These are phyloP conservation scores for Pilatotrama ljubarskyi DNA, from an alignment of 768 basidiomycete species.

Conservation along the genomic window DNA sequence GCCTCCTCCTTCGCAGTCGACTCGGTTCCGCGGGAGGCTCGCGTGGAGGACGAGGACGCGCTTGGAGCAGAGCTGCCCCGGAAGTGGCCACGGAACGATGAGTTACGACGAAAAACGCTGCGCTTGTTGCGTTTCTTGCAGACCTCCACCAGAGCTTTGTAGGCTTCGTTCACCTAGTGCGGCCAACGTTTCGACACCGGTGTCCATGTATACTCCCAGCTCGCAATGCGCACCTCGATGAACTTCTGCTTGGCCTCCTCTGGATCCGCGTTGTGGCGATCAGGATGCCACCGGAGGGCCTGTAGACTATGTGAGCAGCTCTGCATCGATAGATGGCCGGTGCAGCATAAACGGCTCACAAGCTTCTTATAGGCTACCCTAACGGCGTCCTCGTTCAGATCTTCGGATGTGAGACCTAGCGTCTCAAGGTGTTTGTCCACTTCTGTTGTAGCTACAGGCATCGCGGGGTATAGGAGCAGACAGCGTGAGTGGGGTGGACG, in stretches of 20 bases:
- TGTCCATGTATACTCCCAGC: background rate
- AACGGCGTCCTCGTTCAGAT: slow-evolving; percentile 53
- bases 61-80: slow-evolving; percentile 14
- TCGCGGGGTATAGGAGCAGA: slow-evolving; percentile 18
- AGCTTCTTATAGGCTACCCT: slow-evolving; percentile 62
- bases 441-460: slow-evolving; percentile 24
- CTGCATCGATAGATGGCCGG: slow-evolving; percentile 25
- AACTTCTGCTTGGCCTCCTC: slow-evolving; percentile 56
- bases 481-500: background rate
- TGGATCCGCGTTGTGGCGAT: slow-evolving; percentile 55
- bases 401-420: slow-evolving; percentile 44
- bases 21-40: slow-evolving; percentile 6
- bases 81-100: slow-evolving; percentile 5
- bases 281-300: slow-evolving; percentile 71
- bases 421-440: slow-evolving; percentile 39
- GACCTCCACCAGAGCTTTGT: slow-evolving; percentile 52
- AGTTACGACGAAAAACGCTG: background rate
- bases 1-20: slow-evolving; percentile 14
- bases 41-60: slow-evolving; percentile 25
- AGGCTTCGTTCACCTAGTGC: slow-evolving; percentile 53
- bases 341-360: slow-evolving; percentile 38
- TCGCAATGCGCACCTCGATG: slow-evolving; percentile 48
- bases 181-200: background rate
- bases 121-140: slow-evolving; percentile 16
- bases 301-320: slow-evolving; percentile 27